Evolutionary conservation across 2,329 filamentous ascomycete species (phyloP).

Genomic region (Lachnellula cervina): DNA sequence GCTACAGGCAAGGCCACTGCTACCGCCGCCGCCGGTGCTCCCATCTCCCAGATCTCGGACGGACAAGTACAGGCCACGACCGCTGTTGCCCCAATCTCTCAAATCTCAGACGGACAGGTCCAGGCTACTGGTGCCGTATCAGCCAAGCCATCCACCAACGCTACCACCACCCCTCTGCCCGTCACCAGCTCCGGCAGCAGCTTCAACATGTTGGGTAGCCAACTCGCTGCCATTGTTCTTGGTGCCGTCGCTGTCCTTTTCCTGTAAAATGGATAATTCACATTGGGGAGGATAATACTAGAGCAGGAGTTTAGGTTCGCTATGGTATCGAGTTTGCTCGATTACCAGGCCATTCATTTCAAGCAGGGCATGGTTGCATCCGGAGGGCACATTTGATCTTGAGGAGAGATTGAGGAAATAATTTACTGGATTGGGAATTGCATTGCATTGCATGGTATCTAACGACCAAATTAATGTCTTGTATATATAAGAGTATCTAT

Average conservation of each 20-base stretch:
- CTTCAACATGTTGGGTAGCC: conserved; percentile 20
- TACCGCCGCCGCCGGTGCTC: conserved; percentile 10
- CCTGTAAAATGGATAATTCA: conserved; percentile 8
- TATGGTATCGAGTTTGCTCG: not conserved
- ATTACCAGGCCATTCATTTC: too few species aligned
- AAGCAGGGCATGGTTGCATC: too few species aligned
- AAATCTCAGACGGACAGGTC: conserved; percentile 34
- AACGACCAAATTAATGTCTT: too few species aligned
- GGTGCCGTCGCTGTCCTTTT: conserved; percentile 8
- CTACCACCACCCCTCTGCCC: conserved; percentile 3
- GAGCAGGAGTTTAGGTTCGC: not conserved
- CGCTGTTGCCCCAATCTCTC: conserved; percentile 18
- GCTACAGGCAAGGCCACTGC: conserved; percentile 35
- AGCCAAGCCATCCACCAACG: conserved; percentile 20
- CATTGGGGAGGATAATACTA: not conserved
- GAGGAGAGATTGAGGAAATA: too few species aligned
- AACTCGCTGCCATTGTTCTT: conserved; percentile 1
- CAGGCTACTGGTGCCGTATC: conserved; percentile 18
- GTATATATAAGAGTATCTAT: too few species aligned
- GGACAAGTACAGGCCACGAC: conserved; percentile 31
- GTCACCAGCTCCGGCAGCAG: conserved; percentile 25
- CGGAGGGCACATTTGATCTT: too few species aligned
- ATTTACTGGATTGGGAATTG: too few species aligned
- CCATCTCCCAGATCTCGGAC: conserved; percentile 31
- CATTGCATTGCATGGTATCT: too few species aligned